These are phyloP conservation scores for Aspergillus wentii DNA, from an alignment of 495 filamentous ascomycete genomes.

Conservation along the genomic window DNA sequence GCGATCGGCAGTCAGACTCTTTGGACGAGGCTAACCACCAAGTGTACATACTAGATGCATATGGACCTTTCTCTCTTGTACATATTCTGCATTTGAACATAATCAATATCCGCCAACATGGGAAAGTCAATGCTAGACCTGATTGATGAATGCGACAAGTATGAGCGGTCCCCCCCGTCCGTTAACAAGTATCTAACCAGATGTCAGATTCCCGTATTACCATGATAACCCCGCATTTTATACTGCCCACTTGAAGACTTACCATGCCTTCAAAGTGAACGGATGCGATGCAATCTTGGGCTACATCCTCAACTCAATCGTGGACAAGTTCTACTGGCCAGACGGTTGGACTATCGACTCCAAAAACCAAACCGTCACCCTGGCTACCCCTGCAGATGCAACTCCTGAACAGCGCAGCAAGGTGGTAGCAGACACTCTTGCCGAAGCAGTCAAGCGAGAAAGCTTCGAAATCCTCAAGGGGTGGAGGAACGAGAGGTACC, in stretches of 20 bases:
- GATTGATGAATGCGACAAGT: constrained; percentile 61
- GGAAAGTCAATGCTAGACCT: constrained; percentile 52
- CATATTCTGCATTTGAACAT: no score
- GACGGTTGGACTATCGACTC: constrained; percentile 49
- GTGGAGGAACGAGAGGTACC: constrained; percentile 88
- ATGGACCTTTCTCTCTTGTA: no score
- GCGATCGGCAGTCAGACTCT: no score
- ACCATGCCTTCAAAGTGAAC: constrained; percentile 52
- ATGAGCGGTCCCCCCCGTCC: constrained; percentile 13
- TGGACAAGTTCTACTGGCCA: constrained; percentile 52
- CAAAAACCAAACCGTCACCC: constrained; percentile 40
- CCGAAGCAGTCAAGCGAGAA: constrained; percentile 56
- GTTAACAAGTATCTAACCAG: constrained; percentile 6
- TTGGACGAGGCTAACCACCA: no score
- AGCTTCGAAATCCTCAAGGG: constrained; percentile 70
- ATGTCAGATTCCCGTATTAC: constrained; percentile 62
- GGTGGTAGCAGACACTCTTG: constrained; percentile 52
- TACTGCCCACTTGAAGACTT: constrained; percentile 37
- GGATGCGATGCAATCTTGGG: constrained; percentile 52
- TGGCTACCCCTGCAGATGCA: constrained; percentile 27
- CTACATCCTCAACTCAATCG: constrained; percentile 54
- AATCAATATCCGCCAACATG: constrained; percentile 19
- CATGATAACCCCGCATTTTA: constrained; percentile 50
- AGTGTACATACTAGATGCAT: no score
- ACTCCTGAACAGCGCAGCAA: constrained; percentile 54